Percentiles rank a stretch among this genome's conserved stretches.
phyloP scores from a whole-genome alignment of 768 basidiomycete species.

The Trametes cinnabarina region DNA sequence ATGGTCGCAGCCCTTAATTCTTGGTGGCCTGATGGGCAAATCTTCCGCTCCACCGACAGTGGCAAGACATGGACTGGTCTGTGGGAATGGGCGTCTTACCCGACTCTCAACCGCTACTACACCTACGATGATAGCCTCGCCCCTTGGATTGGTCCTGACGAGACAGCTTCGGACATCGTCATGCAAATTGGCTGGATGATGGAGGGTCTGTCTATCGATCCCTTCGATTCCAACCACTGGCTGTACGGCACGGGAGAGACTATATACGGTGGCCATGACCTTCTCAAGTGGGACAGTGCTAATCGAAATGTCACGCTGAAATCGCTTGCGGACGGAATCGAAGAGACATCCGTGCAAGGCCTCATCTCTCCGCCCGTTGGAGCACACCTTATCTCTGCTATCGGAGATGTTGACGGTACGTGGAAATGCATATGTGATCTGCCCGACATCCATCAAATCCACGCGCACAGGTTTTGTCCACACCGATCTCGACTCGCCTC shows the following conservation, averaged over 20 bases:
- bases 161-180: slow-evolving; percentile 43
- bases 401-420: slow-evolving; percentile 54
- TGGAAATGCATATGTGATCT: background rate
- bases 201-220: slow-evolving; percentile 63
- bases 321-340: slow-evolving; percentile 61
- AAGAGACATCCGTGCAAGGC: slow-evolving; percentile 57
- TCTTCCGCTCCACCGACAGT: slow-evolving; percentile 57
- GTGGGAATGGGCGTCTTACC: slow-evolving; percentile 54
- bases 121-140: slow-evolving; percentile 52
- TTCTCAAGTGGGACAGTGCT: slow-evolving; percentile 55
- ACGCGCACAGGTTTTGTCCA: slow-evolving; percentile 45
- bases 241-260: slow-evolving; percentile 70
- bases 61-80: slow-evolving; percentile 58
- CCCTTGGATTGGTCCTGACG: slow-evolving; percentile 57
- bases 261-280: slow-evolving; percentile 57
- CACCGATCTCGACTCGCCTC: slow-evolving; percentile 40
- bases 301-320: slow-evolving; percentile 56
- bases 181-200: slow-evolving; percentile 72
- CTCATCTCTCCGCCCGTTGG: slow-evolving; percentile 64
- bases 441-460: too few relatives aligned
- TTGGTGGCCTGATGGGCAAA: slow-evolving; percentile 61
- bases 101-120: slow-evolving; percentile 48
- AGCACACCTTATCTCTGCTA: slow-evolving; percentile 52
- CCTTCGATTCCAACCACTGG: slow-evolving; percentile 69
- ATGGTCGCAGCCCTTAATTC: slow-evolving; percentile 60